phyloP scores from a whole-genome alignment of 2,329 filamentous ascomycete genomes.

The Thyridium curvatum region DNA sequence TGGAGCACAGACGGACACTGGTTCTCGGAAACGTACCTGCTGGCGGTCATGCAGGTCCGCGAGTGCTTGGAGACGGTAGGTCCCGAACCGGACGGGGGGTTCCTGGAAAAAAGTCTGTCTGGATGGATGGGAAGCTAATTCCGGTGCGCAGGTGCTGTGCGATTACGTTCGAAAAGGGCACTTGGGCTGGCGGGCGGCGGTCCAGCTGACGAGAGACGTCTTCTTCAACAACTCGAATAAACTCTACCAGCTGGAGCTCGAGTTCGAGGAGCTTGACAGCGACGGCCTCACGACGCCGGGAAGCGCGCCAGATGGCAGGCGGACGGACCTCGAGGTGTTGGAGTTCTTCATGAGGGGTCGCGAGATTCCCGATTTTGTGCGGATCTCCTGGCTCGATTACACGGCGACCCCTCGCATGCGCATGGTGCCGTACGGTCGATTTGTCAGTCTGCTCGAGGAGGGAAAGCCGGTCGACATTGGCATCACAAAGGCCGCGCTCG shows the following conservation, averaged over 20 bases:
- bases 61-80: slow-evolving; percentile 61
- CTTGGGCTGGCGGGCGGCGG: slow-evolving; percentile 54
- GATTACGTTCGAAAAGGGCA: slow-evolving; percentile 62
- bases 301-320: slow-evolving; percentile 3
- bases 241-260: slow-evolving; percentile 59
- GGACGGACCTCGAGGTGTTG: slow-evolving; percentile 28
- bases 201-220: slow-evolving; percentile 57
- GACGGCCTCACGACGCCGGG: slow-evolving; percentile 10
- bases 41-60: slow-evolving; percentile 67
- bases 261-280: slow-evolving; percentile 24
- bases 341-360: slow-evolving; percentile 38
- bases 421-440: slow-evolving; percentile 58
- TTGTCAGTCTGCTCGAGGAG: slow-evolving; percentile 39
- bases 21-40: slow-evolving; percentile 70
- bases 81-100: too few species aligned
- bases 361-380: slow-evolving; percentile 55
- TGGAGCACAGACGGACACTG: slow-evolving; percentile 79
- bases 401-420: slow-evolving; percentile 63
- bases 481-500: slow-evolving; percentile 58
- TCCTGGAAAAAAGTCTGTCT: too few species aligned
- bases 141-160: slow-evolving; percentile 47
- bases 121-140: slow-evolving; percentile 4
- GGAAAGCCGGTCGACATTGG: slow-evolving; percentile 42
- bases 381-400: slow-evolving; percentile 73
- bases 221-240: slow-evolving; percentile 72